Evolutionary conservation across 495 filamentous ascomycete genomes (phyloP).

Genomic region (Neurospora sp.): DNA sequence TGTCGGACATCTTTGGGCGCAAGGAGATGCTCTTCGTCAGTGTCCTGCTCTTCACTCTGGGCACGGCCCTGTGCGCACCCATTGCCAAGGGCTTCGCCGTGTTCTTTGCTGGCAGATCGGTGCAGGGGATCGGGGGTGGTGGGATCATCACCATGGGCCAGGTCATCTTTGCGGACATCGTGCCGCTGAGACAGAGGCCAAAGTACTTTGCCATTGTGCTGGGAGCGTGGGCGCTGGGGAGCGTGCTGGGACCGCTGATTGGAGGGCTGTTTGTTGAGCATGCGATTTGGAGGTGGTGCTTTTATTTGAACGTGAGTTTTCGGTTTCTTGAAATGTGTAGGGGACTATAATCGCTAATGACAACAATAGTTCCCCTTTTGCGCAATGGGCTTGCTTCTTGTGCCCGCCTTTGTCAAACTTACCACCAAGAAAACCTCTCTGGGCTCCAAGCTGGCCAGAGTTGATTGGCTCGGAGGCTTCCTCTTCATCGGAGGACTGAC

Average conservation of each 20-base stretch:
- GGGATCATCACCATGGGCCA: constrained; percentile 75
- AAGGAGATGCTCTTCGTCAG: constrained; percentile 32
- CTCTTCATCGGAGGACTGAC: constrained; percentile 38
- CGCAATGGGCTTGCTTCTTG: constrained; percentile 22
- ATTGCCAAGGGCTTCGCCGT: constrained; percentile 36
- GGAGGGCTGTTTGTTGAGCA: constrained; percentile 61
- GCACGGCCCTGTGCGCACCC: constrained; percentile 31
- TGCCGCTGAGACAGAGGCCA: constrained; percentile 27
- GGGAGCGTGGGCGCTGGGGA: constrained; percentile 58
- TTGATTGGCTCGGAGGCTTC: constrained; percentile 32
- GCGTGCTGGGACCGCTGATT: constrained; percentile 61
- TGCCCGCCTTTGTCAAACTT: constrained; percentile 26
- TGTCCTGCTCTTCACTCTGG: constrained; percentile 32
- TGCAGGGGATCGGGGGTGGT: constrained; percentile 77
- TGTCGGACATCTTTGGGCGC: constrained; percentile 45
- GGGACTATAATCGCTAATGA: neutral
- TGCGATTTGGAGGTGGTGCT: constrained; percentile 32
- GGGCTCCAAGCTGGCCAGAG: constrained; percentile 19
- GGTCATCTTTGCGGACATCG: constrained; percentile 53
- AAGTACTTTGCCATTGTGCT: constrained; percentile 33
- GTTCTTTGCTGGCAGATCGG: constrained; percentile 63
- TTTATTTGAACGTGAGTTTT: constrained; percentile 26
- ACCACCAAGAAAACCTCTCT: constrained; percentile 20
- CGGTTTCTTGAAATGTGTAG: neutral
- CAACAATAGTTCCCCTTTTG: constrained; percentile 25